Conservation (phyloP, 495 filamentous ascomycete species). For the Hypoxylon lienhwacheense region DNA sequence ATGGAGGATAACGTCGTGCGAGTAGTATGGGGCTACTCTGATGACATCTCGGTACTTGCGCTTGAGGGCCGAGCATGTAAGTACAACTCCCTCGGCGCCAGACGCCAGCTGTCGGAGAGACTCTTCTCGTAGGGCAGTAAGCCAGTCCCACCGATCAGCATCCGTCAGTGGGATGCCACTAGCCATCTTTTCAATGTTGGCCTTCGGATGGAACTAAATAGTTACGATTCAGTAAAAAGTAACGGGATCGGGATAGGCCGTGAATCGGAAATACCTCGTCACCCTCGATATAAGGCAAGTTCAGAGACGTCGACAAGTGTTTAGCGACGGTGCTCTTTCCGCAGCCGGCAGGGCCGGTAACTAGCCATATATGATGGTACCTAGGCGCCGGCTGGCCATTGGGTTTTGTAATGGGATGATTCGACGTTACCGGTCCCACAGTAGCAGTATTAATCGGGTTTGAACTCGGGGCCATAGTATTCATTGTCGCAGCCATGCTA, state of each 20-base stretch:
- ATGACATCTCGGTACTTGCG: conserved; percentile 98
- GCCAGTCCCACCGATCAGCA: conserved; percentile 97
- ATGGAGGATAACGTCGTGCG: conserved; percentile 77
- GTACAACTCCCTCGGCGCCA: conserved; percentile 74
- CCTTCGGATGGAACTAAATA: conserved; percentile 76
- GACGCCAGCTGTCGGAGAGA: conserved; percentile 64
- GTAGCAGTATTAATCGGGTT: conserved; percentile 39
- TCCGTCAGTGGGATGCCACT: conserved; percentile 86
- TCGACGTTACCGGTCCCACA: conserved; percentile 33
- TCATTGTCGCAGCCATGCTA: conserved; percentile 39
- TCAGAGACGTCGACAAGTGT: conserved; percentile 68
- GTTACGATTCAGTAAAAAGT: conserved; percentile 20
- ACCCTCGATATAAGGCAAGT: conserved; percentile 87
- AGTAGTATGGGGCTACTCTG: conserved; percentile 78
- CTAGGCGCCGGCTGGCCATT: conserved; percentile 32
- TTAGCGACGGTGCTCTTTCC: conserved; percentile 93
- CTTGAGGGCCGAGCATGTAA: conserved; percentile 96
- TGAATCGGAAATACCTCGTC: conserved; percentile 72
- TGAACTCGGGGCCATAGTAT: conserved; percentile 41
- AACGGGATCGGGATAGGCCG: neutral
- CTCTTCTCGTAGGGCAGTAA: conserved; percentile 82
- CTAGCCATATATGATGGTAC: conserved; percentile 89
- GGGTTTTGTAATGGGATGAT: conserved; percentile 31
- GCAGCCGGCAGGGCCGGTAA: conserved; percentile 96
- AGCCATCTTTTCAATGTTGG: conserved; percentile 94